Percentiles rank a stretch among this genome's conserved stretches.
Evolutionary conservation across 1,284 basidiomycete genomes (phyloP).

Genomic region (Apiotrichum mycotoxinovorans): DNA sequence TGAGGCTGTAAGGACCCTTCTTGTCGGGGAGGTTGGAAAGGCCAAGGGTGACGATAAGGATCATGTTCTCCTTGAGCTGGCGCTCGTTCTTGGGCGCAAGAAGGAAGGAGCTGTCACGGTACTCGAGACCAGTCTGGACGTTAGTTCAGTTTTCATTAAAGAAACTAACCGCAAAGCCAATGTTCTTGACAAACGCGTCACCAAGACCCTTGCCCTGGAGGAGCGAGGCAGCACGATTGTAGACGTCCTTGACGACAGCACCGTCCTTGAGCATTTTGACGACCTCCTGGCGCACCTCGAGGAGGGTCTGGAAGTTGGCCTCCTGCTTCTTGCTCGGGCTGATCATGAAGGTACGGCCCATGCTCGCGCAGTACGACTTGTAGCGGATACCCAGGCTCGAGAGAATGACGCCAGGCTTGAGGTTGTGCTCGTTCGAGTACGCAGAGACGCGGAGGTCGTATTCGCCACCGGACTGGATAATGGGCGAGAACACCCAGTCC

Average conservation of each 20-base stretch:
- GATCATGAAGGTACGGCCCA: conserved; percentile 90
- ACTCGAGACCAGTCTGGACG: conserved; percentile 82
- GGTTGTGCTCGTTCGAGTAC: conserved; percentile 74
- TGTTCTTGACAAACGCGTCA: conserved; percentile 78
- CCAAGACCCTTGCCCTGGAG: conserved; percentile 76
- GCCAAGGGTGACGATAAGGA: conserved; percentile 77
- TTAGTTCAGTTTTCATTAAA: conserved; percentile 8
- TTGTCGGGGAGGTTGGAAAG: conserved; percentile 74
- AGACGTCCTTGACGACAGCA: conserved; percentile 69
- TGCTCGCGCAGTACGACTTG: conserved; percentile 86
- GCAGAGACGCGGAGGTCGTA: conserved; percentile 87
- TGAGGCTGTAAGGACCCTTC: conserved; percentile 75
- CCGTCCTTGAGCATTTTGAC: conserved; percentile 78
- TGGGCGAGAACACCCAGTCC: conserved; percentile 92
- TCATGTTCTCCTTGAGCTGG: conserved; percentile 72
- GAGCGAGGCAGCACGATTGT: conserved; percentile 69
- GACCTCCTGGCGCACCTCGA: conserved; percentile 75
- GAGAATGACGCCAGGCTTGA: conserved; percentile 87
- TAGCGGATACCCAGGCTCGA: conserved; percentile 87
- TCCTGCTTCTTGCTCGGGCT: conserved; percentile 93
- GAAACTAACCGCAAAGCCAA: conserved; percentile 75
- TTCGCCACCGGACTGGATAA: conserved; percentile 88
- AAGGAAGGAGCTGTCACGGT: conserved; percentile 82
- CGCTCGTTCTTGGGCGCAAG: conserved; percentile 76
- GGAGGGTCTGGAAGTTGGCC: conserved; percentile 71